phyloP scores from a whole-genome alignment of 345 rosid species.

The Anacardium occidentale region DNA sequence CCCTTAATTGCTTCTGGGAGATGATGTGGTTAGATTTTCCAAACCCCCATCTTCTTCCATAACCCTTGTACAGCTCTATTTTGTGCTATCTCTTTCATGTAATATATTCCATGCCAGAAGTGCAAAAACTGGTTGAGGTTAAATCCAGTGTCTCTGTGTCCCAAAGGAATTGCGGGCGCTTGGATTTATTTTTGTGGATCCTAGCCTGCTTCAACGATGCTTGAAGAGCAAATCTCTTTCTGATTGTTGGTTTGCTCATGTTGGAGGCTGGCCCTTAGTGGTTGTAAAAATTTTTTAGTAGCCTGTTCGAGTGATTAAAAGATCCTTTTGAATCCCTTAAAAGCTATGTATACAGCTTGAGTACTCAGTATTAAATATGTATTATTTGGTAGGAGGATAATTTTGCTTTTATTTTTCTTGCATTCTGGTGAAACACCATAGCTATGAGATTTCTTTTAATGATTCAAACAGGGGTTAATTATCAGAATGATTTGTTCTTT shows the following conservation, averaged over 20 bases:
- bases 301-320: neutral
- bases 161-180: slow-evolving; percentile 31
- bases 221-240: slow-evolving; percentile 17
- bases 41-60: slow-evolving; percentile 9
- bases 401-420: neutral
- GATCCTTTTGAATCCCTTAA: neutral
- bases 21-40: slow-evolving; percentile 24
- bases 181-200: slow-evolving; percentile 48
- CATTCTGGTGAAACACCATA: neutral
- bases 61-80: slow-evolving; percentile 30
- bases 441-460: too few relatives aligned
- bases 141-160: neutral
- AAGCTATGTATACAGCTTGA: neutral
- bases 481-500: too few relatives aligned
- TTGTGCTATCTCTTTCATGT: slow-evolving; percentile 17
- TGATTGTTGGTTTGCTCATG: slow-evolving; percentile 12
- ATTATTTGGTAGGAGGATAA: neutral
- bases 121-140: too few relatives aligned
- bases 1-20: slow-evolving; percentile 44
- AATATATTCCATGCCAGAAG: too few relatives aligned
- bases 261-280: neutral
- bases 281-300: slow-evolving; percentile 6
- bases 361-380: neutral
- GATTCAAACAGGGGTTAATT: too few relatives aligned
- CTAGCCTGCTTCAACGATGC: slow-evolving; percentile 33